Evolutionary conservation across 2,329 filamentous ascomycete genomes (phyloP).

Genomic region (Blumeriella jaapii): DNA sequence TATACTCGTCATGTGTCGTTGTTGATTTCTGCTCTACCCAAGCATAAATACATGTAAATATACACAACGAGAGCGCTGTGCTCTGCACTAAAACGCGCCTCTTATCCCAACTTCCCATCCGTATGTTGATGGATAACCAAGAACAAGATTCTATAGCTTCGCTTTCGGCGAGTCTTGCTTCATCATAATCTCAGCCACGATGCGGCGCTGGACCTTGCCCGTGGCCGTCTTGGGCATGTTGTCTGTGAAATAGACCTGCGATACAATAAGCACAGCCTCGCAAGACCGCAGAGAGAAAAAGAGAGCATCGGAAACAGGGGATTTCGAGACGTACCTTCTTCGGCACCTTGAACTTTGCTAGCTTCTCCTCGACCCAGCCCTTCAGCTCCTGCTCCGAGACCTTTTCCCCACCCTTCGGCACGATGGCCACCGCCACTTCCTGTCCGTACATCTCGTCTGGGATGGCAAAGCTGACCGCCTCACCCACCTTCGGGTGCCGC

Average conservation of each 20-base stretch:
- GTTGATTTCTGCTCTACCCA: no score
- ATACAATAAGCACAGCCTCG: no score
- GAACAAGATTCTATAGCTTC: conserved; percentile 35
- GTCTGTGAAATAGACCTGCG: conserved; percentile 71
- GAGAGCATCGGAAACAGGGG: neutral
- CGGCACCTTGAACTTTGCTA: conserved; percentile 77
- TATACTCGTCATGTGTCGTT: no score
- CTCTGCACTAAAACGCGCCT: no score
- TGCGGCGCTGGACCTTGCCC: conserved; percentile 75
- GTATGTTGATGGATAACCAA: neutral
- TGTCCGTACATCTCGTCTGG: conserved; percentile 76
- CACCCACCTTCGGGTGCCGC: conserved; percentile 59
- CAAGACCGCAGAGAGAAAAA: no score
- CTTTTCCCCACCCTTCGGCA: conserved; percentile 53
- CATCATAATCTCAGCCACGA: conserved; percentile 77
- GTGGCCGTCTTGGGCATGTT: conserved; percentile 88
- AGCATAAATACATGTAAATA: no score
- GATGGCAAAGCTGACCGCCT: conserved; percentile 76
- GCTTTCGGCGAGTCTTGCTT: conserved; percentile 50
- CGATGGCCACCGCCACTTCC: conserved; percentile 66
- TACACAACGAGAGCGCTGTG: no score
- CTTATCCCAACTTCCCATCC: no score
- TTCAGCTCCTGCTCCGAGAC: conserved; percentile 50
- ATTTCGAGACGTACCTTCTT: conserved; percentile 49
- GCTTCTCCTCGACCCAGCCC: conserved; percentile 54